Evolutionary conservation across 177 flowering plant species (phyloP).

Genomic region (Telopea speciosissima): DNA sequence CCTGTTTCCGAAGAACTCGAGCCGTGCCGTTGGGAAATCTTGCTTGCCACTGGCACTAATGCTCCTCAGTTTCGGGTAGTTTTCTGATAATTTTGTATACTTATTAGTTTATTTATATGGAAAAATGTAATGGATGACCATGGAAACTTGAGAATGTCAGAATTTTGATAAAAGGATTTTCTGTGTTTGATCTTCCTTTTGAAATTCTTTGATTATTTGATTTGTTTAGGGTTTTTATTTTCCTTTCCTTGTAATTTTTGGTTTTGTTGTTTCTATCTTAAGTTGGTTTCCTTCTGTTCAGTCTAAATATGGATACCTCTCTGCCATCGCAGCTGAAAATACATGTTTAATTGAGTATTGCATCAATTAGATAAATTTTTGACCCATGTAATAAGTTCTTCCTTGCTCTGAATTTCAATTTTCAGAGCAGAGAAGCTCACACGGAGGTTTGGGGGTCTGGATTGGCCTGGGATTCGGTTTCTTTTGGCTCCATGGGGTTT

Average conservation of each 20-base stretch:
- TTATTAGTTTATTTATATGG: background rate
- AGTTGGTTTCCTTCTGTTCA: background rate
- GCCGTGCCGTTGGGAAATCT: constrained; percentile 92
- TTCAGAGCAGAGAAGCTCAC: no score
- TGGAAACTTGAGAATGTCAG: background rate
- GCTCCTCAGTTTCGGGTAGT: constrained; percentile 92
- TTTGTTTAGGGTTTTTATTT: background rate
- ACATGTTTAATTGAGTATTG: background rate
- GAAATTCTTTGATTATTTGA: background rate
- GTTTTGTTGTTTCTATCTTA: background rate
- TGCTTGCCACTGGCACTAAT: constrained; percentile 46
- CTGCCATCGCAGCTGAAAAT: background rate
- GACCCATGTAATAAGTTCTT: background rate
- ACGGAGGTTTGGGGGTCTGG: constrained; percentile 4
- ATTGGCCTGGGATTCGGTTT: constrained; percentile 1
- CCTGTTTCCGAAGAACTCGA: constrained; percentile 93
- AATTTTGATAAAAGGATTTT: background rate
- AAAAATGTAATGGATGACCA: background rate
- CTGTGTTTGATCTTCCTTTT: background rate
- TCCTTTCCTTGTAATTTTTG: background rate
- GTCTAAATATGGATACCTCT: background rate
- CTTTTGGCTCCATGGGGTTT: constrained; percentile 1
- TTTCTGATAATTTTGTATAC: constrained; percentile 37
- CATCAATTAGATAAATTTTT: background rate
- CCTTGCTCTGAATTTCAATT: no score